phyloP scores from a whole-genome alignment of 1,284 basidiomycete genomes.

The Pisolithus thermaeus region DNA sequence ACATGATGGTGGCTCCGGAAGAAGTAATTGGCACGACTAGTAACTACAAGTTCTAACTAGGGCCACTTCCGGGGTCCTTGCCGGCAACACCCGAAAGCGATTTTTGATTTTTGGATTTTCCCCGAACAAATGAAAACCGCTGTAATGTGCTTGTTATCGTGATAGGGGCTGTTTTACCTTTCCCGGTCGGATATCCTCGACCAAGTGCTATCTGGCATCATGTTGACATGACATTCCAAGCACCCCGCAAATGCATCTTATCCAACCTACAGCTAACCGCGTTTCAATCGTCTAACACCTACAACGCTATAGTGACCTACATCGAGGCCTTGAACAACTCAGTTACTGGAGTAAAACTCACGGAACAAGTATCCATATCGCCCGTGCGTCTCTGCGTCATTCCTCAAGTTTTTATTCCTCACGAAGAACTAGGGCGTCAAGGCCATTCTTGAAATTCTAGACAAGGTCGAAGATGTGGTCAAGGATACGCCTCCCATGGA shows the following conservation, averaged over 20 bases:
- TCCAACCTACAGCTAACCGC: slow-evolving; percentile 72
- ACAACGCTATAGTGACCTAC: slow-evolving; percentile 67
- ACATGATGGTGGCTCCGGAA: too few species aligned
- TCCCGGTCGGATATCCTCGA: background rate
- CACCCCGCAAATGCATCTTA: slow-evolving; percentile 73
- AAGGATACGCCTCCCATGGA: slow-evolving; percentile 79
- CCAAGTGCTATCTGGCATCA: too few species aligned
- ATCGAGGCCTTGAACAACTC: slow-evolving; percentile 74
- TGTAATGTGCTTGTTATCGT: background rate
- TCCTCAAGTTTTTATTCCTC: background rate
- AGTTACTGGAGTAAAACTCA: slow-evolving; percentile 75
- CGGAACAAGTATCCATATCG: slow-evolving; percentile 53
- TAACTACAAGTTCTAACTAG: too few species aligned
- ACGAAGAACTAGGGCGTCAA: slow-evolving; percentile 48
- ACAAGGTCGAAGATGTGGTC: slow-evolving; percentile 63
- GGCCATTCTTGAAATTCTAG: slow-evolving; percentile 59
- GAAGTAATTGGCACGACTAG: too few species aligned
- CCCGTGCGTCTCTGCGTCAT: slow-evolving; percentile 39
- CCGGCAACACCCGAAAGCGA: too few species aligned
- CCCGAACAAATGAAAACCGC: too few species aligned
- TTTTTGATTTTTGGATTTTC: too few species aligned
- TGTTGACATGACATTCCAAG: slow-evolving; percentile 21
- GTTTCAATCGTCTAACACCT: slow-evolving; percentile 74
- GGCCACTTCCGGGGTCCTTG: too few species aligned
- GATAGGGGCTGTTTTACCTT: background rate